phyloP scores from a whole-genome alignment of 345 rosid species.

The Ceriops decandra region DNA sequence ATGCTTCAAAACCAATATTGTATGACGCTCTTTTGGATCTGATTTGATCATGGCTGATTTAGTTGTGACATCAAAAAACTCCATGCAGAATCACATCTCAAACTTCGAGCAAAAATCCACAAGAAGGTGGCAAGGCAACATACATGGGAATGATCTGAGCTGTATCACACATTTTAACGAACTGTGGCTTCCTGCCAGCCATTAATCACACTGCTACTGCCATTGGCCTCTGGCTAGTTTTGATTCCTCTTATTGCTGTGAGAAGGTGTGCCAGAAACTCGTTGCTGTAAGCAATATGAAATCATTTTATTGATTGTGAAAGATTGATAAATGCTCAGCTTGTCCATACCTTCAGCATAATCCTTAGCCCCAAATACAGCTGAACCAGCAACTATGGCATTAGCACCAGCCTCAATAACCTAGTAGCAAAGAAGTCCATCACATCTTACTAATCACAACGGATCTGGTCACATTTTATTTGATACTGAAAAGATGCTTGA shows the following conservation, averaged over 20 bases:
- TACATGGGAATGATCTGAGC: constrained; percentile 18
- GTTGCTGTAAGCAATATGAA: background rate
- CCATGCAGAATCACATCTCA: too few relatives aligned
- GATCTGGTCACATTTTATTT: too few relatives aligned
- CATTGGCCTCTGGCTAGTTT: constrained; percentile 79
- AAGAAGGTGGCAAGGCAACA: constrained; percentile 2
- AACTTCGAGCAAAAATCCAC: background rate
- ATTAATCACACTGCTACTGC: constrained; percentile 67
- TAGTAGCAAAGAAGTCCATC: constrained; percentile 19
- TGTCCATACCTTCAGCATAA: constrained; percentile 74
- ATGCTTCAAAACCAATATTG: too few relatives aligned
- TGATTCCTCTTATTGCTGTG: constrained; percentile 86
- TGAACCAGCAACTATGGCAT: constrained; percentile 81
- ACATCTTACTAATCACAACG: background rate
- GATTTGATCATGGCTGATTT: too few relatives aligned
- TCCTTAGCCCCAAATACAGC: constrained; percentile 98
- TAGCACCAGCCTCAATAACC: constrained; percentile 99
- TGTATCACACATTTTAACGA: constrained; percentile 11
- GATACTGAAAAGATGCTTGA: too few relatives aligned
- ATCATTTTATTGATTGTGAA: background rate
- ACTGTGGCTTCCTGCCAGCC: constrained; percentile 10
- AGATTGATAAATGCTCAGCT: background rate
- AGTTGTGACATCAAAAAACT: too few relatives aligned
- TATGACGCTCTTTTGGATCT: too few relatives aligned
- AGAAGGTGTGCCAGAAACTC: constrained; percentile 10